Conservation (phyloP, 2,329 filamentous ascomycete genomes). For the Akanthomyces dipterigenus region DNA sequence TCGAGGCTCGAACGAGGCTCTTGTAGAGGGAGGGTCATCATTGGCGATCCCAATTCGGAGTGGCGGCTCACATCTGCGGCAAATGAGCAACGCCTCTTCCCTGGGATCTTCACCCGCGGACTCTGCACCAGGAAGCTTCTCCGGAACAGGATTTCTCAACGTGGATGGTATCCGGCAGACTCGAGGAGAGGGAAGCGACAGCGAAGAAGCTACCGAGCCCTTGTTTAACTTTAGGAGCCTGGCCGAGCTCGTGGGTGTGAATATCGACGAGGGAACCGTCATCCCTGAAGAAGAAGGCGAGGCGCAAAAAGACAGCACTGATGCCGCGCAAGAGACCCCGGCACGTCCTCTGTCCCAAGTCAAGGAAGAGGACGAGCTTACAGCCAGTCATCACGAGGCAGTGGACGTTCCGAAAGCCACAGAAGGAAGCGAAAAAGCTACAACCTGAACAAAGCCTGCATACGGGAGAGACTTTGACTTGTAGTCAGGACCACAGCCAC, state of each 20-base stretch:
- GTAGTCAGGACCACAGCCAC: neutral
- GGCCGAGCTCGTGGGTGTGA: slow-evolving; percentile 71
- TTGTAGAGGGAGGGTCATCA: slow-evolving; percentile 21
- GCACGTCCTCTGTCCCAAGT: slow-evolving; percentile 29
- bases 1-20: slow-evolving; percentile 29
- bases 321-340: slow-evolving; percentile 17
- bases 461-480: neutral
- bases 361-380: slow-evolving; percentile 29
- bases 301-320: slow-evolving; percentile 2
- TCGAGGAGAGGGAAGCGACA: slow-evolving; percentile 42
- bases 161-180: slow-evolving; percentile 32
- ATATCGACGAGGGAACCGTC: slow-evolving; percentile 41
- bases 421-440: slow-evolving; percentile 6
- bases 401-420: neutral
- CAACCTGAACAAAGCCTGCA: neutral
- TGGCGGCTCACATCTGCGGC: slow-evolving; percentile 65
- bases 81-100: slow-evolving; percentile 83
- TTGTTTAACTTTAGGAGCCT: slow-evolving; percentile 91
- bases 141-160: slow-evolving; percentile 26
- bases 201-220: slow-evolving; percentile 56
- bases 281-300: slow-evolving; percentile 19
- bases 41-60: slow-evolving; percentile 42
- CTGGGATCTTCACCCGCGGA: slow-evolving; percentile 71
- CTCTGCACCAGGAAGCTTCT: slow-evolving; percentile 50
- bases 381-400: slow-evolving; percentile 23